A percentile compares a stretch with the other conserved stretches of the same genome.
phyloP scores from a whole-genome alignment of 306 rosid species.

The Mimosa pudica region DNA sequence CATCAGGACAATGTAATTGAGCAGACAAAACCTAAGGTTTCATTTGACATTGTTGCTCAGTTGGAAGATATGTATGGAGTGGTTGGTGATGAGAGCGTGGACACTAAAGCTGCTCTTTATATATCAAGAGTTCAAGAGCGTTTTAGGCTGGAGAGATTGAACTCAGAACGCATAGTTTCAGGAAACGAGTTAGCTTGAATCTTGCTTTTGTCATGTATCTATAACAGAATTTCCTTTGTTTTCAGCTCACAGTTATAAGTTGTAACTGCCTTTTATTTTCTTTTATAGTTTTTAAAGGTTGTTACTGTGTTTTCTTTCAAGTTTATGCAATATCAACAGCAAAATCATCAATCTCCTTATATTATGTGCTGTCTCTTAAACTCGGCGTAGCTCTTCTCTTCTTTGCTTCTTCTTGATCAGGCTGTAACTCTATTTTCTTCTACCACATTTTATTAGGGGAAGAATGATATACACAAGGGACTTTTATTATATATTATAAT shows the following conservation, averaged over 20 bases:
- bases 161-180: conserved; percentile 31
- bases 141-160: conserved; percentile 55
- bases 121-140: conserved; percentile 71
- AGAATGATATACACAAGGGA: neutral
- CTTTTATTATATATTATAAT: too few relatives aligned
- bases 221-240: neutral
- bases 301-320: neutral
- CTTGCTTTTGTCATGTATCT: neutral
- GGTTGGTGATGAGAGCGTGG: conserved; percentile 62
- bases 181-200: neutral
- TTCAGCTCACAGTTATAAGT: neutral
- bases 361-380: neutral
- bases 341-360: neutral
- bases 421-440: neutral
- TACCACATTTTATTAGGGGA: neutral
- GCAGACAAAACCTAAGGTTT: conserved; percentile 38
- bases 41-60: conserved; percentile 36
- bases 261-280: neutral
- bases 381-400: neutral
- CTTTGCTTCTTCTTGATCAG: neutral
- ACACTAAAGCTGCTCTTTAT: conserved; percentile 62
- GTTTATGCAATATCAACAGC: neutral
- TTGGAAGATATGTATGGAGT: conserved; percentile 44
- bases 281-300: neutral
- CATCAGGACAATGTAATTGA: conserved; percentile 39